Percentiles rank a stretch among this genome's conserved stretches.
Evolutionary conservation across 345 rosid genomes (phyloP).

Genomic region (Abelmoschus esculentus): DNA sequence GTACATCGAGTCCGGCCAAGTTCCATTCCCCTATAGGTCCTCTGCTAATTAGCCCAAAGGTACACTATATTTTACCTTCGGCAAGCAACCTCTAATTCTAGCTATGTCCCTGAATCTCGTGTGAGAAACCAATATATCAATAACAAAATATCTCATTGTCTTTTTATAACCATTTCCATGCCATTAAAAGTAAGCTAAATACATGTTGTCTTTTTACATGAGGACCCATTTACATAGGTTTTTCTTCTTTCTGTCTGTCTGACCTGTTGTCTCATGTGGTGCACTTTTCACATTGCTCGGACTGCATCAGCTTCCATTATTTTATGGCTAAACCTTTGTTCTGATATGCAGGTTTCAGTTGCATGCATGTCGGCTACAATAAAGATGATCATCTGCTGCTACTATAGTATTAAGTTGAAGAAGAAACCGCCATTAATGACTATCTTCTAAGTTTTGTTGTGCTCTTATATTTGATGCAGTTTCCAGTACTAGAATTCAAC

Average conservation of each 20-base stretch:
- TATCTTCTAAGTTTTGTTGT: neutral
- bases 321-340: neutral
- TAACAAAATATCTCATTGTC: too few relatives aligned
- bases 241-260: too few relatives aligned
- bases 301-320: too few relatives aligned
- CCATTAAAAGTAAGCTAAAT: too few relatives aligned
- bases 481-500: too few relatives aligned
- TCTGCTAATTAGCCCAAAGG: conserved; percentile 21
- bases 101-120: too few relatives aligned
- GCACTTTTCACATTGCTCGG: neutral
- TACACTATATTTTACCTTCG: neutral
- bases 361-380: conserved; percentile 14
- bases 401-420: neutral
- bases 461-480: neutral
- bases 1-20: conserved; percentile 69
- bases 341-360: conserved; percentile 32
- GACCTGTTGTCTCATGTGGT: neutral
- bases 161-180: too few relatives aligned
- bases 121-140: neutral
- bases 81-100: too few relatives aligned
- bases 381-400: conserved; percentile 18
- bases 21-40: conserved; percentile 77
- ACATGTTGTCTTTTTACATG: too few relatives aligned
- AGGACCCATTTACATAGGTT: too few relatives aligned
- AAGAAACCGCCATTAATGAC: conserved; percentile 15